Percentiles rank a stretch among this genome's conserved stretches.
Conservation (phyloP, 2,329 filamentous ascomycete species). For the Fonsecaea erecta region DNA sequence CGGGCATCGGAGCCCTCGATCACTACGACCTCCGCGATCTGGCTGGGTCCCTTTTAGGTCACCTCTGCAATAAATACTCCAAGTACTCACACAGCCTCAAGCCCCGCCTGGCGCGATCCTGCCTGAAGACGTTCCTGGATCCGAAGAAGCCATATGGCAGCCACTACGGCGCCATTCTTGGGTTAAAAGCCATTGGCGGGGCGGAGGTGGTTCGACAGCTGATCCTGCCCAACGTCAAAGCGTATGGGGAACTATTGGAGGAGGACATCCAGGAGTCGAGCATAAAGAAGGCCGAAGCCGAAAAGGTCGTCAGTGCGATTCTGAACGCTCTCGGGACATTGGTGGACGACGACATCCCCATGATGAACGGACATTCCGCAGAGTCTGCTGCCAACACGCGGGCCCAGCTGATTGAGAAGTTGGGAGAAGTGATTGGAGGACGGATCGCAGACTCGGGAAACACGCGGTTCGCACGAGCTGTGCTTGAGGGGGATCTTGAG, state of each 20-base stretch:
- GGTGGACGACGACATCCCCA: constrained; percentile 50
- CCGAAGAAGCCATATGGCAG: constrained; percentile 79
- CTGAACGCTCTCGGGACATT: constrained; percentile 61
- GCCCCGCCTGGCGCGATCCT: constrained; percentile 87
- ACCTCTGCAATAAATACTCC: constrained; percentile 80
- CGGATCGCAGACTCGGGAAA: constrained; percentile 50
- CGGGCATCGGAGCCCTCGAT: constrained; percentile 54
- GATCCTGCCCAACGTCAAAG: constrained; percentile 68
- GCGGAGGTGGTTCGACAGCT: constrained; percentile 66
- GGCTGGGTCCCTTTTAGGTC: constrained; percentile 78
- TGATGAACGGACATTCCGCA: constrained; percentile 47
- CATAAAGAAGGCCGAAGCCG: constrained; percentile 62
- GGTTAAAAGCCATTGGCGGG: constrained; percentile 77
- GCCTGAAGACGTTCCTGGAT: constrained; percentile 88
- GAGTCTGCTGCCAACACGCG: constrained; percentile 46
- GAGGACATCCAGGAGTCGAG: constrained; percentile 57
- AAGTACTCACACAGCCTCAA: constrained; percentile 80
- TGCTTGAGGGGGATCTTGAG: constrained; percentile 39
- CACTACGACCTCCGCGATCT: constrained; percentile 84
- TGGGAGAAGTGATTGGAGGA: constrained; percentile 49
- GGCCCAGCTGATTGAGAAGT: constrained; percentile 50
- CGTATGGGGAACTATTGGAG: constrained; percentile 65
- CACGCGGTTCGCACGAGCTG: constrained; percentile 46
- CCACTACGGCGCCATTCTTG: constrained; percentile 86
- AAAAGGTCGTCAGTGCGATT: constrained; percentile 63